Conservation (phyloP, 768 basidiomycete genomes). For the Agaricus subrufescens region DNA sequence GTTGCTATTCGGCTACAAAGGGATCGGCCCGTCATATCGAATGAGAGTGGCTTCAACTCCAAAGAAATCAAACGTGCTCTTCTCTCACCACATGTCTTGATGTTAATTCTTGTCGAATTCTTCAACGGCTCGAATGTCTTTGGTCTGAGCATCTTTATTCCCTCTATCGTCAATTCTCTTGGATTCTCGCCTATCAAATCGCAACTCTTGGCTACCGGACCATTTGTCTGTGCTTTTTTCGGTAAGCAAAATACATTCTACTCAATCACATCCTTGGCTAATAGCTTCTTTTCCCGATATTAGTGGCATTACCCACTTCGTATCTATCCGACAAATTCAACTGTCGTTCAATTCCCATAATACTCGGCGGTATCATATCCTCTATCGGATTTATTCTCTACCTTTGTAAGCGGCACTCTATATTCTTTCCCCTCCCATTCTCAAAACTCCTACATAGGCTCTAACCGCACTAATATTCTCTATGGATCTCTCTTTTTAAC, state of each 20-base stretch:
- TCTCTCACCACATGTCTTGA: constrained; percentile 10
- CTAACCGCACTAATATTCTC: constrained; percentile 17
- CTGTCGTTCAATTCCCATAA: constrained; percentile 15
- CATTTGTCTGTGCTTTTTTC: constrained; percentile 10
- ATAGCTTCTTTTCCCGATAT: not conserved
- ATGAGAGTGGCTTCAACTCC: not conserved
- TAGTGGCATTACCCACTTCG: constrained; percentile 7
- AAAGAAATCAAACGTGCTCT: constrained; percentile 6
- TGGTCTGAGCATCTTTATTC: constrained; percentile 11
- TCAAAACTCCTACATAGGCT: not conserved
- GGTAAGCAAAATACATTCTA: not conserved
- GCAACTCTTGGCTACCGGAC: constrained; percentile 9
- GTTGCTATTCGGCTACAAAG: constrained; percentile 3
- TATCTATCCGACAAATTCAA: constrained; percentile 13
- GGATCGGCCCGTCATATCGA: not conserved
- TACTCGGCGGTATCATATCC: constrained; percentile 19
- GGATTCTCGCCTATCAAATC: constrained; percentile 10
- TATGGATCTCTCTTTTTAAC: constrained; percentile 46
- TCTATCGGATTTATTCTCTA: constrained; percentile 34
- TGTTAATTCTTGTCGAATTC: constrained; percentile 3
- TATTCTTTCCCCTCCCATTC: too few relatives aligned
- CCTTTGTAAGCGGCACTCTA: constrained; percentile 23
- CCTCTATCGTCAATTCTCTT: constrained; percentile 8
- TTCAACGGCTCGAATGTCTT: constrained; percentile 4
- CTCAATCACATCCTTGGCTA: not conserved